A percentile compares a stretch with the other conserved stretches of the same genome.
Conservation (phyloP, 768 basidiomycete species). For the Russula brevipes region DNA sequence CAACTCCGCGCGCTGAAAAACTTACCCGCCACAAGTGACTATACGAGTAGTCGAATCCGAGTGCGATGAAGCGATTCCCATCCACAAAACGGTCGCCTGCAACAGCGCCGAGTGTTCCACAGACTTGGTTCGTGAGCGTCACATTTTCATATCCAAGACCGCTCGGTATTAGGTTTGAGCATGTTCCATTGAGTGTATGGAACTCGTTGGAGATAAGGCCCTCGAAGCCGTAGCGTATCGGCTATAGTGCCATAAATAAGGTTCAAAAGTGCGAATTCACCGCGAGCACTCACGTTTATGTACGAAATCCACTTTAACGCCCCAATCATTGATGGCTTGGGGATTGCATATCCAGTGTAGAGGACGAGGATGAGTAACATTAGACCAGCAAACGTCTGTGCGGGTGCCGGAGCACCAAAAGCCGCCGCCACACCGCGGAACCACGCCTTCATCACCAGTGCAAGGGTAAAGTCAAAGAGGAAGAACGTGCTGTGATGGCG, state of each 20-base stretch:
- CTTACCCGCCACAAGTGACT: conserved; percentile 47
- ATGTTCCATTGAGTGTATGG: conserved; percentile 56
- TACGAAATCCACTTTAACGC: conserved; percentile 64
- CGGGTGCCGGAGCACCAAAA: conserved; percentile 54
- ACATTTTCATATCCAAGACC: conserved; percentile 59
- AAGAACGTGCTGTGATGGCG: conserved; percentile 46
- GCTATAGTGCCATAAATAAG: conserved; percentile 37
- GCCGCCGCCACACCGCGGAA: conserved; percentile 65
- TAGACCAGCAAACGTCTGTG: conserved; percentile 54
- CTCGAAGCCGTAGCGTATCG: conserved; percentile 71
- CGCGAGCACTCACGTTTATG: conserved; percentile 45
- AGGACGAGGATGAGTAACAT: conserved; percentile 49
- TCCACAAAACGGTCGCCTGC: conserved; percentile 56
- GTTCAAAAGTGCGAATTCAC: not conserved
- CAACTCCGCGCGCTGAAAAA: not conserved
- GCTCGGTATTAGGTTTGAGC: conserved; percentile 53
- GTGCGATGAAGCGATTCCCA: conserved; percentile 51
- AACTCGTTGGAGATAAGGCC: conserved; percentile 78
- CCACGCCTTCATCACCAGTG: conserved; percentile 66
- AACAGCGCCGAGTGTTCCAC: conserved; percentile 61
- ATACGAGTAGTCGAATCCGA: conserved; percentile 41
- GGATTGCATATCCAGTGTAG: conserved; percentile 58
- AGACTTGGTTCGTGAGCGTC: conserved; percentile 63
- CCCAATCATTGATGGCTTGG: conserved; percentile 59
- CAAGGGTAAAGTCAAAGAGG: conserved; percentile 52